Evolutionary conservation across 177 flowering plant genomes (phyloP), one percentile per base, ranked within the genome.

Genomic region (Vitis hybrid): DNA sequence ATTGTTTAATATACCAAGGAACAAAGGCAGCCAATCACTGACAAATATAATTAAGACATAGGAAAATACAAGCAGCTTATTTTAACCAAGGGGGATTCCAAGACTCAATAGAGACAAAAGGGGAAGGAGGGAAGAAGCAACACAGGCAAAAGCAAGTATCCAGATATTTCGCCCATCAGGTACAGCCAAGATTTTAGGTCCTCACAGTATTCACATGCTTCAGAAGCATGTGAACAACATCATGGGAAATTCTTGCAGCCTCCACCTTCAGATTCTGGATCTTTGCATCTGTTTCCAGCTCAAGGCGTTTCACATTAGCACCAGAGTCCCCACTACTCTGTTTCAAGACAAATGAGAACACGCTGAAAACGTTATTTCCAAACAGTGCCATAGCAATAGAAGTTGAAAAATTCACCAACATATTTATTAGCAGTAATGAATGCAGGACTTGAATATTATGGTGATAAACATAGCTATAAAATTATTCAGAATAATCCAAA

Each of bases 241-340:
- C 98, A 45, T 72, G 78, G 13, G 97, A 92, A 55, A 92, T 85
- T 71, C 85, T 86, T 19, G 78, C 64, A 16, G 92, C 79, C 76
- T 92, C 86, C 3, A 73, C 56, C 71, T 86, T 91, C 79, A 93
- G 79, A 72, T 88, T 79, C 3, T 73, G 18, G 55, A 93, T 95
- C 84, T 91, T 95, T 7, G 33, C 78, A 1, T 77, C 88, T 1
- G 99, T 95, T 77, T 95, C 99, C 60, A 51, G 72, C 66, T 95
- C 99, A 18, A 93, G 97, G 62, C 98, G 88, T 84, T 92, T 96
- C 60, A 88, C 95, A 67, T 93, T 96, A 22, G 97, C 91, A 70
- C 99, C 98, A 0, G 98, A 88, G 75, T 90, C 97, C 26, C 99
- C 99, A 70, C 95, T 93, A 68, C 86, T 92, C 98, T 96, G 94